Evolutionary conservation across 169 alveolate genomes (phyloP), one percentile per base, ranked within the genome.

Genomic region (Cryptosporidium andersoni): DNA sequence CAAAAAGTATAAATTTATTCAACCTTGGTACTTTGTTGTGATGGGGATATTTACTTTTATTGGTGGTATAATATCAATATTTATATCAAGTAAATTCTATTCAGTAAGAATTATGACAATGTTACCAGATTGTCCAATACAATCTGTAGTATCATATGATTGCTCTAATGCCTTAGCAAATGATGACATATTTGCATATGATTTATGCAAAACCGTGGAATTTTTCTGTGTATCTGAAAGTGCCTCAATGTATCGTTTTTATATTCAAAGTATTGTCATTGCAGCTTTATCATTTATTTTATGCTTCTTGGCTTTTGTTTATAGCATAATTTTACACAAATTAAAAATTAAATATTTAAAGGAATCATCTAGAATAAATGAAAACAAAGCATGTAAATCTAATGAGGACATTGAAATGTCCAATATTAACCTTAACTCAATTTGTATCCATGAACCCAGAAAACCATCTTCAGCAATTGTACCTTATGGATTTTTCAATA

Each of bases 151-250:
- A 45, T 74, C 85, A 11, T 58, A 74, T 34, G 85, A 74, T 42
- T 74, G 85, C 16, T 74, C 85, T 42, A 43, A n/a, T 5, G 85
- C 85, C n/a, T 55, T 74, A 37, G 43, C 53, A 25, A 74, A 42
- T 39, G 51, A 74, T 47, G 85, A 74, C 42, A 74, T 74, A 5
- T 74, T 45, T 43, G 85, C 85, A 12, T 74, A 74, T 74, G 85
- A 74, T 51, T 16, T 74, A 5, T 74, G 85, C 36, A 74, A 58
- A 62, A 68, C 85, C 43, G 85, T 74, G 6, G 85, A 74, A 16
- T 74, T 68, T 25, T 74, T 74, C 36, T 74, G 85, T 12, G 25
- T 52, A 14, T 55, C 40, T 25, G 85, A 74, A 25, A 42, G 60
- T n/a, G 36, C 85, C 16, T 55, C 66, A 43, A 74, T 74, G 67